Evolutionary conservation across 768 basidiomycete genomes (phyloP).

Genomic region (Amanita muscaria): DNA sequence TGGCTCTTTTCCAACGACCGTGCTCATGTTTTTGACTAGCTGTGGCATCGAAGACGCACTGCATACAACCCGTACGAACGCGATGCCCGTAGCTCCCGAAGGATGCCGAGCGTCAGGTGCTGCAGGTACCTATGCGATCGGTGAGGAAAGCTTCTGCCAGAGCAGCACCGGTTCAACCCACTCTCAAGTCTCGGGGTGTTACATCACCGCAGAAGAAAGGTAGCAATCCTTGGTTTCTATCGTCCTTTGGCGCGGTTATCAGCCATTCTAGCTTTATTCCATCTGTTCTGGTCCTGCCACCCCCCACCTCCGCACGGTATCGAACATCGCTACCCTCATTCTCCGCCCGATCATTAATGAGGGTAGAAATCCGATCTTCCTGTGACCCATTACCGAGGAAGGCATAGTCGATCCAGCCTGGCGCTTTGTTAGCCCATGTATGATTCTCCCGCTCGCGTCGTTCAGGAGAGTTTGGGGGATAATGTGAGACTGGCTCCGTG

Average conservation of each 20-base stretch:
- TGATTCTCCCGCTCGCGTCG: conserved; percentile 34
- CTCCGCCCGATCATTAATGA: conserved; percentile 46
- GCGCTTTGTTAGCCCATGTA: conserved; percentile 43
- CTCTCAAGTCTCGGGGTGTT: conserved; percentile 51
- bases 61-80: conserved; percentile 38
- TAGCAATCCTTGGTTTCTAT: conserved; percentile 23
- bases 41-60: conserved; percentile 19
- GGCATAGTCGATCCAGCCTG: conserved; percentile 64
- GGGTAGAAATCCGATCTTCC: conserved; percentile 32
- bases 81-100: conserved; percentile 39
- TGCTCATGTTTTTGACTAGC: conserved; percentile 32
- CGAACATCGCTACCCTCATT: conserved; percentile 27
- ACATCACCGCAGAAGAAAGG: conserved; percentile 76
- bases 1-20: conserved; percentile 39
- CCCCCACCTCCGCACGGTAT: conserved; percentile 38
- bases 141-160: neutral
- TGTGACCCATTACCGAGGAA: conserved; percentile 45
- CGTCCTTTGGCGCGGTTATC: conserved; percentile 32
- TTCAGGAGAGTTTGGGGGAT: conserved; percentile 41
- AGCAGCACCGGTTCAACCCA: conserved; percentile 13
- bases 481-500: conserved; percentile 42
- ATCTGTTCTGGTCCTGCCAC: conserved; percentile 49
- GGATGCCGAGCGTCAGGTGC: conserved; percentile 42
- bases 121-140: conserved; percentile 35
- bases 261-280: conserved; percentile 52